These are phyloP conservation scores for Pythium periplocum DNA, from an alignment of 352 stramenopile genomes.

Conservation along the genomic window DNA sequence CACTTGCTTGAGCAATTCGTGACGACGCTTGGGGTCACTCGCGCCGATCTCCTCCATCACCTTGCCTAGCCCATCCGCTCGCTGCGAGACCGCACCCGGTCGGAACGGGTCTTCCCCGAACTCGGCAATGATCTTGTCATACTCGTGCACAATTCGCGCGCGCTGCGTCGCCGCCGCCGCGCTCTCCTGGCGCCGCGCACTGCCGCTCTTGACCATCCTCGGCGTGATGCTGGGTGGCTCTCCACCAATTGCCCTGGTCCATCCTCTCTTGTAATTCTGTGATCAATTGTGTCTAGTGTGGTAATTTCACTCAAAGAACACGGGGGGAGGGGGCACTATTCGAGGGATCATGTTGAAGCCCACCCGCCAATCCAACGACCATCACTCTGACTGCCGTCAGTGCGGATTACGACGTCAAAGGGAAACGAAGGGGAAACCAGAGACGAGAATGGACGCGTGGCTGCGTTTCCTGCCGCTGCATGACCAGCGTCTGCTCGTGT, in stretches of 20 bases:
- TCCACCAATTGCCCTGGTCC: no score
- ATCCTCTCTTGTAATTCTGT: no score
- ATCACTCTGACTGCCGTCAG: slow-evolving; percentile 8
- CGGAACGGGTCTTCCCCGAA: slow-evolving; percentile 60
- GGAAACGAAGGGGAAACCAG: no score
- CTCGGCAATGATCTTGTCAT: slow-evolving; percentile 52
- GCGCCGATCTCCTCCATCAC: slow-evolving; percentile 21
- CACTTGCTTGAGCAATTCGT: slow-evolving; percentile 31
- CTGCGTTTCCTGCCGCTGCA: slow-evolving; percentile 5
- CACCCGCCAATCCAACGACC: slow-evolving; percentile 1
- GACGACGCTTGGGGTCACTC: slow-evolving; percentile 21
- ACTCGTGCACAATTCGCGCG: slow-evolving; percentile 20
- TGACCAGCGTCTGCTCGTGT: slow-evolving; percentile 12
- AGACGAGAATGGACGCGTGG: not conserved
- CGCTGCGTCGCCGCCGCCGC: slow-evolving; percentile 3
- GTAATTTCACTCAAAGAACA: slow-evolving; percentile 9
- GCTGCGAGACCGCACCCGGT: slow-evolving; percentile 19
- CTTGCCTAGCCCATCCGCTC: slow-evolving; percentile 30
- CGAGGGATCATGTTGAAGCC: slow-evolving; percentile 12
- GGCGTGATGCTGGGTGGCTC: no score
- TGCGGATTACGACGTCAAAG: no score
- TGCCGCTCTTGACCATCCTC: slow-evolving; percentile 12
- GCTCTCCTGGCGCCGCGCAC: not conserved
- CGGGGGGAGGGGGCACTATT: slow-evolving; percentile 2
- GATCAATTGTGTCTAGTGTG: not conserved